A percentile compares a stretch with the other conserved stretches of the same genome.
phyloP scores from a whole-genome alignment of 73 alveolate species.

The Blepharisma stoltei region DNA sequence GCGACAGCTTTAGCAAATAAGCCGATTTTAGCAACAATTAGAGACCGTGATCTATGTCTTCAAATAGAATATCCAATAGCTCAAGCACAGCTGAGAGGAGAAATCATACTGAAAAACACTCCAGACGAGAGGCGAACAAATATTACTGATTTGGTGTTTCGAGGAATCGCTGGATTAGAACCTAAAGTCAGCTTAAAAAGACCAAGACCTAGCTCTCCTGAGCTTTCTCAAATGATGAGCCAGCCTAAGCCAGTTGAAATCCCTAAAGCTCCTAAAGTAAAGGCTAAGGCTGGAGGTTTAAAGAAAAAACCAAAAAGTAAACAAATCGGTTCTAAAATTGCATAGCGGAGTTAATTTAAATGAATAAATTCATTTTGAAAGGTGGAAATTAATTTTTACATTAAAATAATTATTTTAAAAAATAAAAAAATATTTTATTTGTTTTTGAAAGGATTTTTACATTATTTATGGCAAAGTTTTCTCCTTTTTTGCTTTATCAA shows the following conservation, averaged over 20 bases:
- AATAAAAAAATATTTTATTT: no score
- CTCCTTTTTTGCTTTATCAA: not conserved
- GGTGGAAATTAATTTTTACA: no score
- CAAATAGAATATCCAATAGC: conserved; percentile 16
- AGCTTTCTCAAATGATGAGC: not conserved
- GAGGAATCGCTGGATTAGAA: not conserved
- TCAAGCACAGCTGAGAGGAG: conserved; percentile 17
- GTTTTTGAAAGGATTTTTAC: no score
- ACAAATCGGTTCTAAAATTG: conserved; percentile 25
- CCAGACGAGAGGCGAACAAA: not conserved
- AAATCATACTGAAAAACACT: not conserved
- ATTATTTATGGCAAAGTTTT: no score
- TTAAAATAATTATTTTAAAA: no score
- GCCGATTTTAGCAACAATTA: not conserved
- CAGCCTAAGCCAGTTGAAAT: not conserved
- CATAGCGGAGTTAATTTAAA: not conserved
- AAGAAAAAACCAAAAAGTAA: conserved; percentile 6
- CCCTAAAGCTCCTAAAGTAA: not conserved
- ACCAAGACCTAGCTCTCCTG: not conserved
- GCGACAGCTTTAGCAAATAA: conserved; percentile 5
- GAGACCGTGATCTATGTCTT: not conserved
- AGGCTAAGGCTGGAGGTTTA: not conserved
- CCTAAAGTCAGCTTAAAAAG: not conserved
- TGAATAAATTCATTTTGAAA: not conserved
- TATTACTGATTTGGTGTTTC: conserved; percentile 5